Evolutionary conservation across 148 eudicot genomes (phyloP), one percentile per base, ranked within the genome.

Genomic region (Vaccinium myrtillus): DNA sequence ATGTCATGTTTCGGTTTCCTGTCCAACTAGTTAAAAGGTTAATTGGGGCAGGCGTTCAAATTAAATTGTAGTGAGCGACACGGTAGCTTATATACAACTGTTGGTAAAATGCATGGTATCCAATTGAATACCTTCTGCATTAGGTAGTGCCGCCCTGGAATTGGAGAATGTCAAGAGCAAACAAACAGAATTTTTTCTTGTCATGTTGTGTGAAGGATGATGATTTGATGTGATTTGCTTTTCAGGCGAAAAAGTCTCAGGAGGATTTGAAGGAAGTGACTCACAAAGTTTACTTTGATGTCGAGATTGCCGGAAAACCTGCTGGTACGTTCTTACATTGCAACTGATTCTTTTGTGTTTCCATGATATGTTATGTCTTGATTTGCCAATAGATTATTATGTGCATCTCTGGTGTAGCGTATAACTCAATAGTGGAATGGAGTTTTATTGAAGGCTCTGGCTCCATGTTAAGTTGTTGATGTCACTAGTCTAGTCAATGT

Each of bases 251-350:
- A 87, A 93, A 96, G 86, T 92, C 97, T 15, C 76, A 87, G 75
- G 89, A 92, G 78, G 90, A 92, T 90, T 88, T 91, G 89, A 93
- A 93, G 88, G 94, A 93, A 89, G 92, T 97, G 73, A 97, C 99
- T 39, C 92, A 94, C 84, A 95, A 97, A 88, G 99, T 97, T 58
- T 97, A 78, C 82, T 97, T 97, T 78, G 99, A 97, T 77, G 93
- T 97, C 59, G 98, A 93, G 83, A 97, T 97, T 76, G 94, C 85
- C 82, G 99, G 99, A 63, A 92, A 94, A 90, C 89, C 94, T 67
- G 98, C 99, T 7, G 99, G 99, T 97, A 89, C 55, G 87, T 14
- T 79, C 8, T 51, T 78, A 21, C 59, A 12, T 14, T 78, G 15
- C 53, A 69, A 2, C 74, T 27, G 36, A 69, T 27, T 69, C 18